These are phyloP conservation scores for Musa schizocarpa DNA, from an alignment of 176 grass and related monocot species.

Conservation along the genomic window DNA sequence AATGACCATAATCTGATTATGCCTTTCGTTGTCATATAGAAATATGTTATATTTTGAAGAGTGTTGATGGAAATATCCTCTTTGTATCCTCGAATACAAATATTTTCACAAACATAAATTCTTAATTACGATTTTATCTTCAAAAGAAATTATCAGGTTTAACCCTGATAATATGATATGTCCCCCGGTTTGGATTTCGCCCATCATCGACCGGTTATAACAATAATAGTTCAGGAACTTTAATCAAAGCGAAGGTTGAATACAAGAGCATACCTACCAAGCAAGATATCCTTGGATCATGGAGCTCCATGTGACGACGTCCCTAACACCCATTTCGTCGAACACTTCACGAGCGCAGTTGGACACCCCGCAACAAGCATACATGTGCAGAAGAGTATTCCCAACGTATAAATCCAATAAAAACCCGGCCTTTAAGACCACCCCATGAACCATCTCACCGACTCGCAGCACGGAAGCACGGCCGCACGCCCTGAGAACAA, in stretches of 20 bases:
- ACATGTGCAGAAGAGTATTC: conserved; percentile 16
- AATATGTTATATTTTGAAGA: too few relatives aligned
- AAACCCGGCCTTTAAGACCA: conserved; percentile 12
- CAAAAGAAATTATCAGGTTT: too few relatives aligned
- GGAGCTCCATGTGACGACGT: conserved; percentile 16
- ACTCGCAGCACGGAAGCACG: conserved; percentile 3
- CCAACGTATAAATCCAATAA: conserved; percentile 18
- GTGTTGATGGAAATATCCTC: too few relatives aligned
- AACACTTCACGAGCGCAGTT: conserved; percentile 12
- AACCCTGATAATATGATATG: too few relatives aligned
- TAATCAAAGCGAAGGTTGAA: not conserved
- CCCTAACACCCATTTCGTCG: conserved; percentile 16
- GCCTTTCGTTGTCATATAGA: too few relatives aligned
- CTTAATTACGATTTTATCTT: too few relatives aligned
- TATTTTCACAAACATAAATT: too few relatives aligned
- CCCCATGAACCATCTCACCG: conserved; percentile 10
- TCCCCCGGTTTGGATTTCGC: too few relatives aligned
- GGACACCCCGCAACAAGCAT: not conserved
- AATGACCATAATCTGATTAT: too few relatives aligned
- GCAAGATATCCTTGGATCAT: conserved; percentile 21
- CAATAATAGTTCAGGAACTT: not conserved
- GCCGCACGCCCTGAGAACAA: conserved; percentile 24
- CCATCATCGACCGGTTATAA: not conserved
- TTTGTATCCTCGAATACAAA: too few relatives aligned
- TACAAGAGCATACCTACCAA: conserved; percentile 11